Evolutionary conservation across 768 basidiomycete species (phyloP).

Genomic region (Phlegmacium glaucopus): DNA sequence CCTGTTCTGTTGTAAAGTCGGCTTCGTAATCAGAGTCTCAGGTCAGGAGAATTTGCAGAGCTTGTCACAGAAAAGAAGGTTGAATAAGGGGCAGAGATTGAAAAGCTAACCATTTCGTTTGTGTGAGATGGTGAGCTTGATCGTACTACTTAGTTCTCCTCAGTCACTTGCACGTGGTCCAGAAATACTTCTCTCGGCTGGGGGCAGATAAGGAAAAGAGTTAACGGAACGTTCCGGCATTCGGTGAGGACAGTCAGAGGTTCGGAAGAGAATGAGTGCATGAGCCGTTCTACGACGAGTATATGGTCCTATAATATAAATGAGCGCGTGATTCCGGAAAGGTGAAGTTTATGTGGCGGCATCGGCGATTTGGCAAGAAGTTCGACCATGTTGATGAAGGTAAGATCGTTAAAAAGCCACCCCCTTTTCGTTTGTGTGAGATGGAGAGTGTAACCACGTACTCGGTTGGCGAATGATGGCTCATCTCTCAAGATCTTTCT

Average conservation of each 20-base stretch:
- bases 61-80: too few species aligned
- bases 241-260: conserved; percentile 1
- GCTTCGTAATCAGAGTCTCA: too few species aligned
- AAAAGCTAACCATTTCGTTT: too few species aligned
- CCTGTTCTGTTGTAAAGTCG: too few species aligned
- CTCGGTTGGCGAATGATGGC: not conserved
- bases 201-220: conserved; percentile 3
- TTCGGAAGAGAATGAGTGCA: conserved; percentile 3
- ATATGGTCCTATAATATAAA: not conserved
- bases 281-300: too few species aligned
- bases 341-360: conserved; percentile 3
- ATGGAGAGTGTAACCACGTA: not conserved
- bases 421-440: not conserved
- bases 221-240: conserved; percentile 4
- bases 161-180: not conserved
- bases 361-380: not conserved
- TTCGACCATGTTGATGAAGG: conserved; percentile 1
- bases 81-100: too few species aligned
- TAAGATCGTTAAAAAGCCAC: conserved; percentile 1
- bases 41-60: too few species aligned
- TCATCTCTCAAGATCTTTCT: not conserved
- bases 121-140: too few species aligned
- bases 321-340: not conserved
- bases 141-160: too few species aligned
- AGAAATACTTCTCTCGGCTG: conserved; percentile 3